Percentiles rank a stretch among this genome's conserved stretches.
These are phyloP conservation scores for Dictyostelium brefeldianum DNA, from an alignment of 78 protist species.

Conservation along the genomic window DNA sequence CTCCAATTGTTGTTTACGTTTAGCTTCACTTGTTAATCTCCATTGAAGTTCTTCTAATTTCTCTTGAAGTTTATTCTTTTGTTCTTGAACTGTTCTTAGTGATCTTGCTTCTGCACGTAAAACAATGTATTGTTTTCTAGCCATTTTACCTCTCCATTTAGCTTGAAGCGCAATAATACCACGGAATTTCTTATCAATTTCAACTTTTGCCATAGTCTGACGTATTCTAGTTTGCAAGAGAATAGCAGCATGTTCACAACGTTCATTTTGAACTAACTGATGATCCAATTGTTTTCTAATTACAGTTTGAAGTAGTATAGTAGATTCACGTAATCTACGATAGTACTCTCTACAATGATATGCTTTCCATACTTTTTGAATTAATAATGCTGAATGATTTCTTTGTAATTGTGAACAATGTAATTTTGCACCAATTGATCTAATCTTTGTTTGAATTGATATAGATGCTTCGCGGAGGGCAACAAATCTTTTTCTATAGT, in stretches of 20 bases:
- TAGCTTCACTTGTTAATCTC: slow-evolving; percentile 50
- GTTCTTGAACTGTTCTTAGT: slow-evolving; percentile 43
- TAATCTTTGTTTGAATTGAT: slow-evolving; percentile 44
- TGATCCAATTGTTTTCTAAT: not conserved
- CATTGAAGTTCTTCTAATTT: slow-evolving; percentile 76
- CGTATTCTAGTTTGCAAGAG: slow-evolving; percentile 56
- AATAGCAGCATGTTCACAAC: slow-evolving; percentile 22
- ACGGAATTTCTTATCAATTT: not conserved
- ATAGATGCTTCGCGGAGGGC: slow-evolving; percentile 20
- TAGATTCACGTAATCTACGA: not conserved
- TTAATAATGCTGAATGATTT: slow-evolving; percentile 19
- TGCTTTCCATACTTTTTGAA: slow-evolving; percentile 44
- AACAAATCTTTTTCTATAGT: slow-evolving; percentile 1
- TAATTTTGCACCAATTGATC: slow-evolving; percentile 31
- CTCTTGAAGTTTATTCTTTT: slow-evolving; percentile 71
- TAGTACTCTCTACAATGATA: not conserved
- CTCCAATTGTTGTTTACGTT: slow-evolving; percentile 61
- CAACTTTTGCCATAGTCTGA: not conserved
- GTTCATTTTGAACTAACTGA: not conserved
- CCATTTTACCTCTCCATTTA: slow-evolving; percentile 82
- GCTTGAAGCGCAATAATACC: slow-evolving; percentile 51
- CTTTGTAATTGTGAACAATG: not conserved
- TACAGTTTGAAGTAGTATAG: slow-evolving; percentile 6
- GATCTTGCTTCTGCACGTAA: slow-evolving; percentile 75
- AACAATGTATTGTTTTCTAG: slow-evolving; percentile 24